Conservation (phyloP, 2,329 filamentous ascomycete genomes). For the Phaeophleospora eucalypticola region DNA sequence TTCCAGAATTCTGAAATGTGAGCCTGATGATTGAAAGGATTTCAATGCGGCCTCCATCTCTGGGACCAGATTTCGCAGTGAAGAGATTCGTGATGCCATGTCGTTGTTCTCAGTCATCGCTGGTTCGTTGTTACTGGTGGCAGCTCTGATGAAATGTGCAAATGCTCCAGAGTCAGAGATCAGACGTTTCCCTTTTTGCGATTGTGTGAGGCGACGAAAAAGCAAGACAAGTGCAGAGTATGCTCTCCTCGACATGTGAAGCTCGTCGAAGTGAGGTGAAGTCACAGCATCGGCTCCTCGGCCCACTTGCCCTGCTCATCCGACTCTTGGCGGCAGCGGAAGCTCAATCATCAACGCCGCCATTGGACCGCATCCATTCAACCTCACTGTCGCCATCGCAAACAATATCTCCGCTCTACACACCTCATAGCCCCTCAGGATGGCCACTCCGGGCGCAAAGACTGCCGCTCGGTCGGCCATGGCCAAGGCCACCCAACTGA, state of each 20-base stretch:
- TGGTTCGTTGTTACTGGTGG: no score
- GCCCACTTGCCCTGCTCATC: neutral
- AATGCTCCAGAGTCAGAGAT: neutral
- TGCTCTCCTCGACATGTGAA: neutral
- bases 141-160: neutral
- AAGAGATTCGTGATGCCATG: conserved; percentile 14
- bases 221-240: no score
- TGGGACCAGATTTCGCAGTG: conserved; percentile 11
- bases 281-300: neutral
- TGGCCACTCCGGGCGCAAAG: conserved; percentile 20
- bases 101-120: conserved; percentile 1
- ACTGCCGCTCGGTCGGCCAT: conserved; percentile 14
- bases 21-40: conserved; percentile 39
- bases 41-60: conserved; percentile 40
- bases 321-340: neutral
- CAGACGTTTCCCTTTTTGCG: neutral
- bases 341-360: conserved; percentile 7
- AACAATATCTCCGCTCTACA: conserved; percentile 2
- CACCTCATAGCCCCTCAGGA: conserved; percentile 1
- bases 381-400: conserved; percentile 2
- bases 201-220: neutral
- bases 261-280: conserved; percentile 1
- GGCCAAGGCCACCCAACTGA: conserved; percentile 17
- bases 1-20: conserved; percentile 34
- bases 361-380: conserved; percentile 8